Evolutionary conservation across 2,329 filamentous ascomycete species (phyloP).

Genomic region (Trichoderma pleuroti): DNA sequence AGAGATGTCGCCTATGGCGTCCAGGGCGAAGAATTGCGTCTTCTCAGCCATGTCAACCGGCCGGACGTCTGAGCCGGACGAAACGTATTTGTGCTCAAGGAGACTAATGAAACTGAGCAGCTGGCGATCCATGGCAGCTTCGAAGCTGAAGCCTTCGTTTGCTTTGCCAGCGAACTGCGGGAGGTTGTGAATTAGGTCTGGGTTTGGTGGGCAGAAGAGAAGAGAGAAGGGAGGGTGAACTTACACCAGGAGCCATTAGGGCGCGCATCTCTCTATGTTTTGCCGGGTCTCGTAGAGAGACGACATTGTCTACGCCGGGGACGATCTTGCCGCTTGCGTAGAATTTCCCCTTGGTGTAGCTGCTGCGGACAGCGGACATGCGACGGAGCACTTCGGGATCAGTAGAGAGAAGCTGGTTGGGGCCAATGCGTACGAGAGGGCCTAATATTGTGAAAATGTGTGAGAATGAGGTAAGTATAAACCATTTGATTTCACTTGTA

Average conservation of each 20-base stretch:
- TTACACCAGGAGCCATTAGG: constrained; percentile 43
- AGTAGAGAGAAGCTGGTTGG: constrained; percentile 39
- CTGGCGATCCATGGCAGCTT: constrained; percentile 39
- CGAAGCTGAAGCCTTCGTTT: constrained; percentile 42
- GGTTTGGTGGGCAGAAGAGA: too few relatives aligned
- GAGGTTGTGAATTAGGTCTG: background rate
- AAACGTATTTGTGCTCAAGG: constrained; percentile 47
- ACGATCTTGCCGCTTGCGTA: constrained; percentile 51
- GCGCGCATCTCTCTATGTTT: constrained; percentile 44
- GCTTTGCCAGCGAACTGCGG: constrained; percentile 49
- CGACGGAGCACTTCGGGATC: constrained; percentile 39
- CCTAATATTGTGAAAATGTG: background rate
- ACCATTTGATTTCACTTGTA: background rate
- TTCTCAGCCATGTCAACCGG: constrained; percentile 49
- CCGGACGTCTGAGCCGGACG: constrained; percentile 31
- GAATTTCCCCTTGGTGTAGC: constrained; percentile 40
- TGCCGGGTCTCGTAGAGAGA: constrained; percentile 47
- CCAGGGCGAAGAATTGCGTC: constrained; percentile 51
- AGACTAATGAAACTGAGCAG: constrained; percentile 41
- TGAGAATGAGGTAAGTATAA: background rate
- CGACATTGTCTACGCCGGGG: constrained; percentile 51
- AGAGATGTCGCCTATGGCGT: constrained; percentile 51
- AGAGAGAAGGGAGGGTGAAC: constrained; percentile 19
- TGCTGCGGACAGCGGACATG: constrained; percentile 37
- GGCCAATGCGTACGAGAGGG: constrained; percentile 38